Evolutionary conservation across 805 yeast genomes (phyloP).

Genomic region (Ogataea chonburiensis): DNA sequence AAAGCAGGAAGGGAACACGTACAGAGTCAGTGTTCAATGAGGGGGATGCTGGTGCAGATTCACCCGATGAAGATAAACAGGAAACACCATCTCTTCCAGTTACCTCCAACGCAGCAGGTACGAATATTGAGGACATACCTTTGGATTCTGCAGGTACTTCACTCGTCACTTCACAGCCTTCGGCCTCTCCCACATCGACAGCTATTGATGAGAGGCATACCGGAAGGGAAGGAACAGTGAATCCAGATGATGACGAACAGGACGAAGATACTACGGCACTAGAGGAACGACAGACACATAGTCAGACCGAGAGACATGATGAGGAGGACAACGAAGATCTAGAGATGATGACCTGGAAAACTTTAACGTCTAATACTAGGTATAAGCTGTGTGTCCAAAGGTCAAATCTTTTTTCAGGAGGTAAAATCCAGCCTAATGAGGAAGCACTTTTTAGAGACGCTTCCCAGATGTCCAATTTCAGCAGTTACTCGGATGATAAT

Average conservation of each 20-base stretch:
- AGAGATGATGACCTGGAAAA: constrained; percentile 81
- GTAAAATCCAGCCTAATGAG: constrained; percentile 60
- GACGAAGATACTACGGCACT: constrained; percentile 48
- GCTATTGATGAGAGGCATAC: constrained; percentile 12
- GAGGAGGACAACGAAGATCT: constrained; percentile 66
- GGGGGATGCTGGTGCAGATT: constrained; percentile 6
- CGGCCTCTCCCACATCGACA: constrained; percentile 4
- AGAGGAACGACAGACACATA: constrained; percentile 28
- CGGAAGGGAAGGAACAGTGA: constrained; percentile 20
- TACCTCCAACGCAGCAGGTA: not conserved
- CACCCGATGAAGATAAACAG: constrained; percentile 1
- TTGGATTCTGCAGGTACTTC: not conserved
- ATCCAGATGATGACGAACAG: constrained; percentile 34
- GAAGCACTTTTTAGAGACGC: constrained; percentile 69
- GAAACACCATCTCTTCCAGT: not conserved
- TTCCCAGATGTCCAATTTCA: constrained; percentile 62
- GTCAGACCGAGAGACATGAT: constrained; percentile 22
- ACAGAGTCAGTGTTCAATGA: constrained; percentile 9
- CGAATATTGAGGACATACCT: not conserved
- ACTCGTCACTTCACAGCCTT: not conserved
- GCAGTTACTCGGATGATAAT: constrained; percentile 42
- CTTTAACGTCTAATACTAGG: constrained; percentile 73
- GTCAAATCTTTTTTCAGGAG: constrained; percentile 60
- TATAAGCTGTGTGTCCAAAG: constrained; percentile 73
- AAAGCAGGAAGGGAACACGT: constrained; percentile 38